A percentile compares a stretch with the other conserved stretches of the same genome.
phyloP scores from a whole-genome alignment of 768 basidiomycete genomes.

The Crucibulum laeve region DNA sequence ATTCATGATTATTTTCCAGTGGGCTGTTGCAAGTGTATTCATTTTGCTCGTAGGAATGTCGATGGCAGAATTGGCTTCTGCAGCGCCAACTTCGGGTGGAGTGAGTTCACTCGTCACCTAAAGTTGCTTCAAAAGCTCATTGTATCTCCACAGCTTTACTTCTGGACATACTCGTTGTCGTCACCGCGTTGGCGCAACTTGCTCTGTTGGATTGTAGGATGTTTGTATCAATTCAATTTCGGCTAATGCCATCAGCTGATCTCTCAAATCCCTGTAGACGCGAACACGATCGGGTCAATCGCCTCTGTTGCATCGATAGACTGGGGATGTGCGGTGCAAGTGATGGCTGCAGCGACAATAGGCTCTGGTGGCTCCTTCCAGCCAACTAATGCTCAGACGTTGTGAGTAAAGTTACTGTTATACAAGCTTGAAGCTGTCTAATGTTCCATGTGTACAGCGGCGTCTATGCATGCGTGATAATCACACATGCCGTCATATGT shows the following conservation, averaged over 20 bases:
- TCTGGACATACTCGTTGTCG: constrained; percentile 45
- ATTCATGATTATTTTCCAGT: constrained; percentile 30
- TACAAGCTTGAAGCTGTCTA: background rate
- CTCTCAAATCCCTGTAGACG: constrained; percentile 22
- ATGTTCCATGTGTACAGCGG: constrained; percentile 35
- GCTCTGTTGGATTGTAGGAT: constrained; percentile 54
- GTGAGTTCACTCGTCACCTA: constrained; percentile 21
- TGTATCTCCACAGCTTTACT: constrained; percentile 35
- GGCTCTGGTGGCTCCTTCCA: constrained; percentile 37
- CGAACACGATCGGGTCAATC: constrained; percentile 50
- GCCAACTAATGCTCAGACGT: constrained; percentile 39
- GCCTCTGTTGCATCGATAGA: constrained; percentile 53
- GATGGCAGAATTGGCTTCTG: constrained; percentile 68
- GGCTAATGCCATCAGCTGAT: background rate
- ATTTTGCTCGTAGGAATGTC: constrained; percentile 60
- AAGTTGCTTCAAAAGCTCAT: background rate
- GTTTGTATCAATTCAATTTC: constrained; percentile 20
- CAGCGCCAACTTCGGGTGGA: constrained; percentile 71
- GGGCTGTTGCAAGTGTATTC: constrained; percentile 62
- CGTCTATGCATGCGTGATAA: constrained; percentile 56
- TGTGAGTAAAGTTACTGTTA: constrained; percentile 24
- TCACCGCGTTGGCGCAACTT: constrained; percentile 39
- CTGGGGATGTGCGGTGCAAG: constrained; percentile 62
- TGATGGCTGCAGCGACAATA: constrained; percentile 63
- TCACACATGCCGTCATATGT: constrained; percentile 61